A percentile compares a stretch with the other conserved stretches of the same genome.
Evolutionary conservation across 345 rosid species (phyloP).

Genomic region (Eucalyptus curtisii): DNA sequence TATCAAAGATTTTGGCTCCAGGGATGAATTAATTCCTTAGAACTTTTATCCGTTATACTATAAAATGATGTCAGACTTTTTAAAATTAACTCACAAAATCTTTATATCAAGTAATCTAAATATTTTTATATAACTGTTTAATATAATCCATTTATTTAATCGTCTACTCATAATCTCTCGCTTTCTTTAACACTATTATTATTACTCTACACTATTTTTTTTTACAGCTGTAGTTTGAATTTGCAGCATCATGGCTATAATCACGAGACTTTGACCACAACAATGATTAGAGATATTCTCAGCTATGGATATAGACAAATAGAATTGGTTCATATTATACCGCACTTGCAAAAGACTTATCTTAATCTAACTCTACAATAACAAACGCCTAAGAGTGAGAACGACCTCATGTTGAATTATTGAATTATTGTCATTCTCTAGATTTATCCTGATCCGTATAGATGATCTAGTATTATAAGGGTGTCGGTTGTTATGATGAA

Average conservation of each 20-base stretch:
- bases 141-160: neutral
- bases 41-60: neutral
- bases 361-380: neutral
- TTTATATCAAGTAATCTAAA: neutral
- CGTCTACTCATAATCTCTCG: neutral
- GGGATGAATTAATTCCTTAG: neutral
- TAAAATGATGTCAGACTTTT: neutral
- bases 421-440: neutral
- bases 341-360: neutral
- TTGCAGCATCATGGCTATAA: neutral
- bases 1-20: neutral
- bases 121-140: neutral
- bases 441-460: neutral
- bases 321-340: neutral
- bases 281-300: neutral
- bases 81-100: neutral
- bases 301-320: neutral
- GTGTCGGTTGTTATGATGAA: neutral
- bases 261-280: neutral
- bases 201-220: neutral
- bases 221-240: neutral
- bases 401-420: neutral
- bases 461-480: neutral
- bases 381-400: neutral
- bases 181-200: neutral